A percentile compares a stretch with the other conserved stretches of the same genome.
These are phyloP conservation scores for Gracilaria gracilis DNA, from an alignment of 23 red algal genomes.

Conservation along the genomic window DNA sequence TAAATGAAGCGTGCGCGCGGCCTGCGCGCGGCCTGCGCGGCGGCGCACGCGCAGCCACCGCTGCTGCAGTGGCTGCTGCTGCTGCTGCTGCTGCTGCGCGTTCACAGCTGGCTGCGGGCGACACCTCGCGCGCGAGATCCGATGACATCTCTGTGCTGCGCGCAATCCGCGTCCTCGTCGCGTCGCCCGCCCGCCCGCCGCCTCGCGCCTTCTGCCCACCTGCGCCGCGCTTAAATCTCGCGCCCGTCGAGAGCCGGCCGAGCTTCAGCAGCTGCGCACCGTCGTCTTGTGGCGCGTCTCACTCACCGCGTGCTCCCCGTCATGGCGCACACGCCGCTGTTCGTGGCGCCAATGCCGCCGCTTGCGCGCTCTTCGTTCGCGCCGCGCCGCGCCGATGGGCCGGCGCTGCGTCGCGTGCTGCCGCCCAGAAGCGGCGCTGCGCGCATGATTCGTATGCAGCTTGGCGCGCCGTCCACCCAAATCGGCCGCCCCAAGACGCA, in stretches of 20 bases:
- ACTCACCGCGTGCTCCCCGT: background rate
- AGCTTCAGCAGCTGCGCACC: background rate
- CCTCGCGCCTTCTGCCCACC: background rate
- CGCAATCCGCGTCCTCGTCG: background rate
- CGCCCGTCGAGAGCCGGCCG: background rate
- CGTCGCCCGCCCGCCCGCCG: background rate
- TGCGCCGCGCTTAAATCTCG: background rate
- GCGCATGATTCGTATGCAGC: constrained; percentile 16
- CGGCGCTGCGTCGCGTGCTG: too few species aligned
- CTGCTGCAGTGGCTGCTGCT: too few species aligned
- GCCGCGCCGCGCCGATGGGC: background rate
- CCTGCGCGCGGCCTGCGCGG: too few species aligned
- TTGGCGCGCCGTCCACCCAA: constrained; percentile 77
- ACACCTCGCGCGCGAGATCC: constrained; percentile 23
- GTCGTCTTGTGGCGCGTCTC: background rate
- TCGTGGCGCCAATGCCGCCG: constrained; percentile 10
- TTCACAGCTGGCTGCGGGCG: background rate
- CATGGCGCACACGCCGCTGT: constrained; percentile 17
- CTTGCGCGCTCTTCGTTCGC: background rate
- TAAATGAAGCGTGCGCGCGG: too few species aligned
- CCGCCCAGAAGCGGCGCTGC: background rate
- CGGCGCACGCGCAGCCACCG: too few species aligned
- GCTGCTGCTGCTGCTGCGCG: too few species aligned
- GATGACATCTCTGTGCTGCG: background rate
- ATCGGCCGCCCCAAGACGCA: constrained; percentile 95